phyloP scores from a whole-genome alignment of 2,329 filamentous ascomycete genomes.

The Cladophialophora exuberans region DNA sequence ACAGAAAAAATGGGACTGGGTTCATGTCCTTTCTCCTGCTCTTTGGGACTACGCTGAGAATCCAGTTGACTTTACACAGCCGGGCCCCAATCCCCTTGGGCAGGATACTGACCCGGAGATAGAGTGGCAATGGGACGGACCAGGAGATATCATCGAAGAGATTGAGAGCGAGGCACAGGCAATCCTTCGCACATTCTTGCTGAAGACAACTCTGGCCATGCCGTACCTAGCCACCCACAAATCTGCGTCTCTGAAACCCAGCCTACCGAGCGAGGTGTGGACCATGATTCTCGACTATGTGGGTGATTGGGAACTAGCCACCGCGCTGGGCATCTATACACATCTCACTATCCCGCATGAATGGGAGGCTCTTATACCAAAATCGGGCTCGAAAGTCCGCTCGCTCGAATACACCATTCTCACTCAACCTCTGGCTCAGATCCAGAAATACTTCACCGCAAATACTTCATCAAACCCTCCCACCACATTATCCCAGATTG shows the following conservation, averaged over 20 bases:
- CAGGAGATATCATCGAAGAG: slow-evolving; percentile 31
- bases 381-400: slow-evolving; percentile 70
- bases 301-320: slow-evolving; percentile 88
- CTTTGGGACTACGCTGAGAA: slow-evolving; percentile 74
- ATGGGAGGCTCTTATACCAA: slow-evolving; percentile 68
- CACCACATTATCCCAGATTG: slow-evolving; percentile 71
- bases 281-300: slow-evolving; percentile 82
- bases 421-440: slow-evolving; percentile 68
- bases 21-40: slow-evolving; percentile 77
- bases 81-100: slow-evolving; percentile 37
- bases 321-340: slow-evolving; percentile 78
- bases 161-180: slow-evolving; percentile 32
- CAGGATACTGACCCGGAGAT: slow-evolving; percentile 29
- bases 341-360: slow-evolving; percentile 72
- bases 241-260: slow-evolving; percentile 35
- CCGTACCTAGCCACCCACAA: slow-evolving; percentile 43
- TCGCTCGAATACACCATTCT: slow-evolving; percentile 86
- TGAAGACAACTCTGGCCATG: slow-evolving; percentile 9
- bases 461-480: slow-evolving; percentile 68
- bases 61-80: slow-evolving; percentile 42
- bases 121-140: slow-evolving; percentile 37
- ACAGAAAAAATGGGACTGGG: slow-evolving; percentile 82
- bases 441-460: slow-evolving; percentile 68
- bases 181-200: slow-evolving; percentile 24
- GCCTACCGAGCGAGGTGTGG: slow-evolving; percentile 84